Evolutionary conservation across 352 stramenopile species (phyloP), one percentile per base, ranked within the genome.

Genomic region (Globisporangium cylindrosporum): DNA sequence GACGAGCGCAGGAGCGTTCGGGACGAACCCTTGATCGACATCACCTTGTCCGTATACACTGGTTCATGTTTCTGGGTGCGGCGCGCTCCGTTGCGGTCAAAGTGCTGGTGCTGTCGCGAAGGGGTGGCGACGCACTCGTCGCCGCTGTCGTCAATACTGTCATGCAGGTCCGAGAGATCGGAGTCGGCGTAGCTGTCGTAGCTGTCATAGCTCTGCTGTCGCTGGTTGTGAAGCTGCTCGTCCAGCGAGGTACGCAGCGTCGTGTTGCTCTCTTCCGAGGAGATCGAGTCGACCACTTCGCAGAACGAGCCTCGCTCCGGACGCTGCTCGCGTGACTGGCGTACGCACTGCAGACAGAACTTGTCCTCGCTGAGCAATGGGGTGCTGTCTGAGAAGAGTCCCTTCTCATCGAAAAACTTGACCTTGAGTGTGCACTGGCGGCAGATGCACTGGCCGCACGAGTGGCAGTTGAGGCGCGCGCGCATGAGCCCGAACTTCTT

Each of bases 401-500:
- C 32, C 12, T 68, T 62, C 32, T 61, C 53, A 34, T 68, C 24
- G 36, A 68, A 62, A 36, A 68, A 68, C 9, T 43, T 55, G 18
- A 62, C 29, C 22, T 68, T 68, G 32, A 68, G 38, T 14, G 53
- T 55, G 62, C 62, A 68, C 22, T 62, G 53, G 7, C 29, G 24
- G 34, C 62, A 68, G 32, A 62, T 54, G 18, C 49, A 53, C 36
- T 68, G 62, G 32, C 38, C 51, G 25, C 62, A 68, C 38, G 62
- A 46, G 49, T 68, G 36, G 62, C 62, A 68, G 24, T 61, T 62
- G 34, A 62, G 34, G 2, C 62, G 62, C 62, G 49, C 22, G 24
- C 62, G 62, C 62, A 68, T 54, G 38, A 68, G 25, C 4, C 62
- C 53, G 10, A 68, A 68, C 49, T 62, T 61, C 51, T 68, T 68